These are phyloP conservation scores for Takakia lepidozioides DNA, from an alignment of 225 moss, liverwort and hornwort genomes.

Conservation along the genomic window DNA sequence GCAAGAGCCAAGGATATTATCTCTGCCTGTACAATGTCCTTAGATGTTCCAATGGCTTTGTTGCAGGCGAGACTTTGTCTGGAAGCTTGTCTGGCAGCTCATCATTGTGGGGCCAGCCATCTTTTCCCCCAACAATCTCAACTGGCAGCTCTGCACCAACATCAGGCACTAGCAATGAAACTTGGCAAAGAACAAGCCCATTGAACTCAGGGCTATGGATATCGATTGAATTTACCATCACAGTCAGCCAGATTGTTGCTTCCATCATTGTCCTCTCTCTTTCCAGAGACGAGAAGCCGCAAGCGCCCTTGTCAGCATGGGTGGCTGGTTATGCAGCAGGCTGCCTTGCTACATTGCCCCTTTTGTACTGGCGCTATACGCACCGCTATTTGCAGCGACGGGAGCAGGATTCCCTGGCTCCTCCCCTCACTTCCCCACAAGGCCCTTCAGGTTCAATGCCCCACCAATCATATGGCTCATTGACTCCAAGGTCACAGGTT, in stretches of 20 bases:
- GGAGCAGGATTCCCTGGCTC: constrained; percentile 30
- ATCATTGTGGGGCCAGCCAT: constrained; percentile 37
- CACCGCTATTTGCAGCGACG: constrained; percentile 28
- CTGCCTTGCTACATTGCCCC: constrained; percentile 41
- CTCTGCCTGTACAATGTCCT: too few species aligned
- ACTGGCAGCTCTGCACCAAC: constrained; percentile 28
- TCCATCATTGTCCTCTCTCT: constrained; percentile 41
- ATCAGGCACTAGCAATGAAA: constrained; percentile 24
- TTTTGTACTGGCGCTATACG: constrained; percentile 53
- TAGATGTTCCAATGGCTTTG: neutral
- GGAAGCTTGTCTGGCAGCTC: constrained; percentile 42
- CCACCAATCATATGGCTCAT: constrained; percentile 18
- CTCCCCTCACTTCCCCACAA: constrained; percentile 11
- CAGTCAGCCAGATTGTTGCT: constrained; percentile 42
- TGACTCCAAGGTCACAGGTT: constrained; percentile 19
- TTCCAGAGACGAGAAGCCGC: constrained; percentile 41
- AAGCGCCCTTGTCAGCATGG: constrained; percentile 36
- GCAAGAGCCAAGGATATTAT: too few species aligned
- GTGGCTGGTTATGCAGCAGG: constrained; percentile 51
- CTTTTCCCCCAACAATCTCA: constrained; percentile 29
- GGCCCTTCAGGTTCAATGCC: constrained; percentile 18
- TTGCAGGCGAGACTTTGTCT: constrained; percentile 26
- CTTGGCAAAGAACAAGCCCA: constrained; percentile 44
- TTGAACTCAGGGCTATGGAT: constrained; percentile 56
- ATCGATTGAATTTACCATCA: constrained; percentile 38